These are phyloP conservation scores for Ustilago sp. DNA, from an alignment of 1,284 basidiomycete species.

Conservation along the genomic window DNA sequence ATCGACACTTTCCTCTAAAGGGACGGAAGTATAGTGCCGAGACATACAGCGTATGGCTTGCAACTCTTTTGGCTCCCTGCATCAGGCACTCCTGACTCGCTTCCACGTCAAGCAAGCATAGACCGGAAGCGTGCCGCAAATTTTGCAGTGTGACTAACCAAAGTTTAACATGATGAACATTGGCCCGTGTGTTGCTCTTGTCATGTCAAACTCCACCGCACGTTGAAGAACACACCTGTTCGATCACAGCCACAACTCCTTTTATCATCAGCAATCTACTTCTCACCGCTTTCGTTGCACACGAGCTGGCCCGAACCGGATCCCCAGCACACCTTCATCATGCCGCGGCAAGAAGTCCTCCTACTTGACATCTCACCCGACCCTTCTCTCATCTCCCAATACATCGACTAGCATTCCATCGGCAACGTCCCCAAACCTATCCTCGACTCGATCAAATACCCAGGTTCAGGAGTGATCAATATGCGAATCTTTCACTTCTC, in stretches of 20 bases:
- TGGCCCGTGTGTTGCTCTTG: neutral
- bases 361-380: slow-evolving; percentile 31
- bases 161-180: slow-evolving; percentile 12
- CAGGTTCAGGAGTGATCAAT: slow-evolving; percentile 36
- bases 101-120: neutral
- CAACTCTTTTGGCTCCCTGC: slow-evolving; percentile 17
- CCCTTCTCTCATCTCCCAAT: slow-evolving; percentile 26
- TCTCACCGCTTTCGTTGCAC: neutral
- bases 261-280: neutral
- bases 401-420: slow-evolving; percentile 40
- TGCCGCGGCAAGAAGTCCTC: slow-evolving; percentile 42
- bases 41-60: neutral
- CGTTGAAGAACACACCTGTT: slow-evolving; percentile 7
- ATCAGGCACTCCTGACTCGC: slow-evolving; percentile 14
- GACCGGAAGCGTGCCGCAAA: slow-evolving; percentile 12
- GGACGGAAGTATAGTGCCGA: slow-evolving; percentile 3
- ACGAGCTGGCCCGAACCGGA: neutral
- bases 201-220: slow-evolving; percentile 9
- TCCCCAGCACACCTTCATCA: neutral
- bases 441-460: slow-evolving; percentile 36
- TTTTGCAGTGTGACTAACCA: neutral
- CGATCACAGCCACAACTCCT: neutral
- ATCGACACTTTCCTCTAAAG: neutral
- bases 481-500: slow-evolving; percentile 48
- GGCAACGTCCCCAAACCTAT: slow-evolving; percentile 36